Evolutionary conservation across 495 filamentous ascomycete genomes (phyloP), one percentile per base, ranked within the genome.

Genomic region (Lophium mytilinum): DNA sequence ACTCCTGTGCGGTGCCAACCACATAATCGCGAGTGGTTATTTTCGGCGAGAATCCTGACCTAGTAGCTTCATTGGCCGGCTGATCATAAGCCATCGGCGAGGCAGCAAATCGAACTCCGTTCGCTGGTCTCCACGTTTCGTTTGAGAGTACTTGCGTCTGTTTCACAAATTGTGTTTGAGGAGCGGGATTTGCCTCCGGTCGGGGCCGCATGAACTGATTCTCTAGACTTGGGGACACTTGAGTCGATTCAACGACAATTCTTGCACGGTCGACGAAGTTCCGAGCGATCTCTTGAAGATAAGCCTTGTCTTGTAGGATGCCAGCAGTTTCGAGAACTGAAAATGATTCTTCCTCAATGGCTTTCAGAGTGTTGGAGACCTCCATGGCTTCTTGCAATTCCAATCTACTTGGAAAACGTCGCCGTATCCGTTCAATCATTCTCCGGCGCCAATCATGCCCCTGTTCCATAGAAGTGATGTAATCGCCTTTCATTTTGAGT

Each of bases 111-210:
- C 35, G 34, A n/a, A 61, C 58, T 12, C 34, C 50, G 36, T 35
- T 33, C 0, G 53, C 35, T 36, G 62, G 62, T 33, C 37, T 65
- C 62, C 58, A 61, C 3, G 37, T 15, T 48, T 61, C 50, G n/a
- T 33, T 53, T 1, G 50, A 41, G 0, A 42, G 37, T 41, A 61
- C 52, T 33, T 65, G 62, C 0, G 57, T 61, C 35, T 55, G 58
- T 34, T 58, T 65, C 10, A 56, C 53, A 42, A 56, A 66, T 42
- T 66, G 63, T n/a, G 63, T 66, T 37, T 66, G 63, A 9, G 52
- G 55, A 11, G 62, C 56, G 52, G 41, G 37, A 41, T 40, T 51
- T 9, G 47, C 41, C 4, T 46, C 42, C 21, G 37, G 40, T 19
- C 17, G 34, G 1, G 33, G 12, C 17, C 19, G 42, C 10, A 37